Base-by-base conservation (phyloP, 2,329 filamentous ascomycete species). In the Seiridium unicorne region DNA sequence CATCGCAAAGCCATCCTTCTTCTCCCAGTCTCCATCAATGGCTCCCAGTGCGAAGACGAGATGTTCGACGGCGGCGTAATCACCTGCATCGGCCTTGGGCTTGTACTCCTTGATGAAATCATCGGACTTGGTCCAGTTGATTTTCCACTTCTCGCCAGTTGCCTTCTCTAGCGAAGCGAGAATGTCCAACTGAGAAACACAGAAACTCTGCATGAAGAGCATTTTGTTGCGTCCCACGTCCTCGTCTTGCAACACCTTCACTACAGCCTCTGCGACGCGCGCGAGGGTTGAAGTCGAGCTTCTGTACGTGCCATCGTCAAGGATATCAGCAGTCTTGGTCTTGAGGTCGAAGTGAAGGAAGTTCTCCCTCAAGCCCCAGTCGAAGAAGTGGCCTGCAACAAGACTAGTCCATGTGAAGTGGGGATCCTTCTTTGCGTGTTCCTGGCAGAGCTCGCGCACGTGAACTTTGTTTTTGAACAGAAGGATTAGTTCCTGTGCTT, bases 41-140 rank as follows among this genome's bases (percentile, higher is more conserved):
- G 77, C 74, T 1, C 81, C 80, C 1, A 83, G 68, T 40, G 79
- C 80, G 62, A 81, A 83, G 2, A 83, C 81, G 62, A 83, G 72
- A 49, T 81, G 76, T 66, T 82, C 78, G 38, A 79, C 67, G 0
- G 77, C 76, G 1, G 69, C 69, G 13, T 61, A 63, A 38, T 80
- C 70, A 0, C 74, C 79, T 0, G 66, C 69, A 11, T 79, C 73
- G n/a, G 73, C 74, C 59, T 69, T 69, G 5, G 62, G 63, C 66
- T 76, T 77, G 54, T 77, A 67, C 47, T 73, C 67, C 34, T 68
- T 65, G 9, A 83, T 71, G 48, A 76, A 82, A 0, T 67, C 66
- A 8, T 77, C 73, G 0, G 76, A 76, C 48, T 80, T 73, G 1
- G 74, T 58, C 32, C 70, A 62, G 10, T 66, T 68, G 13, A 70